Conservation (phyloP, 441 rosid species). For the Capsella rubella region DNA sequence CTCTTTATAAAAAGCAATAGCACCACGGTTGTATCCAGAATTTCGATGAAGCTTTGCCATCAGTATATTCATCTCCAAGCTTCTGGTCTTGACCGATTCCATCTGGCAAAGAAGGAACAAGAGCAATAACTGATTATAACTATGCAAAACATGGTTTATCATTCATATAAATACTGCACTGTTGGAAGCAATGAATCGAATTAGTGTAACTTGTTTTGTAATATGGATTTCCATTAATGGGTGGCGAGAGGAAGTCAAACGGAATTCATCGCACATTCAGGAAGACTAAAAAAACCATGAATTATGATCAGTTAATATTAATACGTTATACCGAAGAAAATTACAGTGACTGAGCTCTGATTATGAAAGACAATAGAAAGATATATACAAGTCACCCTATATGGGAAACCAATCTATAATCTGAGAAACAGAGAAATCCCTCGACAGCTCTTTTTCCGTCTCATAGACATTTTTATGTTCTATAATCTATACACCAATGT, state of each 20-base stretch:
- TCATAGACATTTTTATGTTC: slow-evolving; percentile 3
- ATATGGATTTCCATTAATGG: neutral
- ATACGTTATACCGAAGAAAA: slow-evolving; percentile 1
- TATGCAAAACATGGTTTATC: neutral
- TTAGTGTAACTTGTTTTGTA: slow-evolving; percentile 7
- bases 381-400: slow-evolving; percentile 13
- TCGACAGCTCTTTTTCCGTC: neutral
- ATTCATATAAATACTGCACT: neutral
- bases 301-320: neutral
- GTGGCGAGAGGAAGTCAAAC: slow-evolving; percentile 9
- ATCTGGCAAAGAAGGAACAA: slow-evolving; percentile 56
- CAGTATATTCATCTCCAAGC: slow-evolving; percentile 87
- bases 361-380: neutral
- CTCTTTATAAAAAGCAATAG: slow-evolving; percentile 87
- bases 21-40: slow-evolving; percentile 82
- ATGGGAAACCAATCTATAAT: slow-evolving; percentile 15
- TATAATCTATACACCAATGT: slow-evolving; percentile 3
- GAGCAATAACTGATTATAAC: slow-evolving; percentile 5
- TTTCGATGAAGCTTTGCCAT: slow-evolving; percentile 94
- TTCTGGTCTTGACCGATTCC: slow-evolving; percentile 93
- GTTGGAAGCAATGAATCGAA: neutral
- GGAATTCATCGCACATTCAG: neutral
- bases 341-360: slow-evolving; percentile 1
- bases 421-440: slow-evolving; percentile 4
- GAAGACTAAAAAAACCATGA: slow-evolving; percentile 5